Percentiles rank a stretch among this genome's conserved stretches.
Evolutionary conservation across 306 rosid genomes (phyloP).

Genomic region (Rosa rugosa): DNA sequence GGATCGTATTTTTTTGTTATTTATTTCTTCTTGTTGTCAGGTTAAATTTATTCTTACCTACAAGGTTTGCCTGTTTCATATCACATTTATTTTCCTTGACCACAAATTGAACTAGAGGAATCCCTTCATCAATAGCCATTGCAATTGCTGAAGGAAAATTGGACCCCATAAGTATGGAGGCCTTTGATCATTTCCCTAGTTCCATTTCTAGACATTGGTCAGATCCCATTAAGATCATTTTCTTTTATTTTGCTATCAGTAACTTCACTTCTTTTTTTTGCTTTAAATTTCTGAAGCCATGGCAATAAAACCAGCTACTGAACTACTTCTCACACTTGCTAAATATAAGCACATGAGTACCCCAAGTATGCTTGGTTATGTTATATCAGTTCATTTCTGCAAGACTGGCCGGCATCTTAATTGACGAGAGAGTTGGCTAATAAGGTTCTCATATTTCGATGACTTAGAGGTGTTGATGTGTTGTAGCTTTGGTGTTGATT

Average conservation of each 20-base stretch:
- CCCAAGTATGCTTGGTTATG: too few relatives aligned
- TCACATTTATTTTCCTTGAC: slow-evolving; percentile 45
- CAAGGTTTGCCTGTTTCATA: neutral
- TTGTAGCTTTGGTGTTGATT: neutral
- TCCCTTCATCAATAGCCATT: slow-evolving; percentile 65
- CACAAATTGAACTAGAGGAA: slow-evolving; percentile 50
- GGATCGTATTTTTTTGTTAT: slow-evolving; percentile 82
- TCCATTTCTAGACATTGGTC: slow-evolving; percentile 31
- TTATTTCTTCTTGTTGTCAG: neutral
- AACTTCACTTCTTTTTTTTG: neutral
- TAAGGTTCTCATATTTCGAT: slow-evolving; percentile 12
- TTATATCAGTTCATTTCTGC: too few relatives aligned
- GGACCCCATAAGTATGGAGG: slow-evolving; percentile 77
- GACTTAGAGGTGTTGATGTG: neutral
- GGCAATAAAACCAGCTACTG: slow-evolving; percentile 15
- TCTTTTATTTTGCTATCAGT: slow-evolving; percentile 4
- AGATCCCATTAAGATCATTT: slow-evolving; percentile 19
- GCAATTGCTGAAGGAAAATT: slow-evolving; percentile 84
- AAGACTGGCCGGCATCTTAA: too few relatives aligned
- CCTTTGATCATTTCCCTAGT: slow-evolving; percentile 52
- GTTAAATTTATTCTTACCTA: neutral
- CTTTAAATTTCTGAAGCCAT: slow-evolving; percentile 49
- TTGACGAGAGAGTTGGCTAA: slow-evolving; percentile 26
- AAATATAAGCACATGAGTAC: too few relatives aligned
- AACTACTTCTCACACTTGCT: too few relatives aligned